phyloP scores from a whole-genome alignment of 148 eudicot species.

The Dianthus caryophyllus region DNA sequence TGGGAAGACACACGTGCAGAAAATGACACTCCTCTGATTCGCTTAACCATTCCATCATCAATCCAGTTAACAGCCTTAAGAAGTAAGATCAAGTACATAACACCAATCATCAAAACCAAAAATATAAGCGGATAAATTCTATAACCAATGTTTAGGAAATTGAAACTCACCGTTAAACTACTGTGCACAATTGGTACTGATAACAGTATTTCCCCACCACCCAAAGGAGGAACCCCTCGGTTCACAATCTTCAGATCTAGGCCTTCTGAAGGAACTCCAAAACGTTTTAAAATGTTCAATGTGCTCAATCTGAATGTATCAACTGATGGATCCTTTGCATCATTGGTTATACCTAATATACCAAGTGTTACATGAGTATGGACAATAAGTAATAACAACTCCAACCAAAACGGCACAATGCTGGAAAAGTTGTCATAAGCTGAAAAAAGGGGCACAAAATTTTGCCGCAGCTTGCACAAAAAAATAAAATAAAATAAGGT shows the following conservation, averaged over 20 bases:
- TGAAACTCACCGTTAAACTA: conserved; percentile 50
- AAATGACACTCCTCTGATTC: conserved; percentile 76
- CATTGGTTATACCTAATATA: conserved; percentile 80
- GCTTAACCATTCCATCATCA: conserved; percentile 89
- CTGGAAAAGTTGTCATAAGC: neutral
- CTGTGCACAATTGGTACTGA: conserved; percentile 64
- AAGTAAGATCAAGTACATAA: neutral
- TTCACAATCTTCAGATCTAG: conserved; percentile 70
- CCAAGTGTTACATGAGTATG: neutral
- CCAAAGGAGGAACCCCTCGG: conserved; percentile 78
- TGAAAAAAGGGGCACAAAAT: neutral
- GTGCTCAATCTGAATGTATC: conserved; percentile 81
- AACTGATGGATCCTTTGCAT: conserved; percentile 75
- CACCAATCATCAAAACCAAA: neutral
- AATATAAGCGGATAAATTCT: neutral
- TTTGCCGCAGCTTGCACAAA: neutral
- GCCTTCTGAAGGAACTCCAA: conserved; percentile 85
- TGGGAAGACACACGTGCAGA: conserved; percentile 72
- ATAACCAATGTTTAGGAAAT: neutral
- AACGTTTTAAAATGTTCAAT: conserved; percentile 57
- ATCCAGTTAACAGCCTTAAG: conserved; percentile 76
- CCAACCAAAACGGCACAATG: neutral
- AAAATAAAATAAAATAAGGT: too few relatives aligned
- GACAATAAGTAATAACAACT: neutral
- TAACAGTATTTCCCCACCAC: conserved; percentile 81